Conservation (phyloP, 352 stramenopile species). For the Vaucheria bursata region DNA sequence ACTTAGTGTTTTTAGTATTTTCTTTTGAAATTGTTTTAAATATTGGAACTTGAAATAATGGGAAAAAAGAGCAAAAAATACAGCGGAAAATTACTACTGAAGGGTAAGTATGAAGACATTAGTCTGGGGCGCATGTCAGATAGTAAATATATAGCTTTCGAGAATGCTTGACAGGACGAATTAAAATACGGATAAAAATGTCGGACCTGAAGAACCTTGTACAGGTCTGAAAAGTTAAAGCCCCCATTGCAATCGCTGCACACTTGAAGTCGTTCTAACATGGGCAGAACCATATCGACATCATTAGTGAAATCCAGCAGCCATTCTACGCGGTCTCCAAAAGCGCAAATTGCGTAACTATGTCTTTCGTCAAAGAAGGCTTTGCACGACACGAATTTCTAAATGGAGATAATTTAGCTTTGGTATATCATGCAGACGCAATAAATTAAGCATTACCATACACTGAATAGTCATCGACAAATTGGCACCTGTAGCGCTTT, state of each 20-base stretch:
- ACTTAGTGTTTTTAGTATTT: background rate
- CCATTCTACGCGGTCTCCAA: background rate
- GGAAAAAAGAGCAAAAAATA: background rate
- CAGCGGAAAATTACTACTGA: background rate
- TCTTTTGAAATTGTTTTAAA: background rate
- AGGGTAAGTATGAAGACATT: background rate
- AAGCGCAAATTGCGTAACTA: background rate
- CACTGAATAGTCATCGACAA: background rate
- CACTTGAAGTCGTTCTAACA: background rate
- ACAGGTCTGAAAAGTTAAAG: background rate
- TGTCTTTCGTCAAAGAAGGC: background rate
- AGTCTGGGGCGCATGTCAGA: background rate
- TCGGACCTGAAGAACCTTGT: background rate
- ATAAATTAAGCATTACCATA: background rate
- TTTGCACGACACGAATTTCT: background rate
- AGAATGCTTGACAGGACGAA: background rate
- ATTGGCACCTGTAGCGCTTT: background rate
- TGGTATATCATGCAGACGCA: background rate
- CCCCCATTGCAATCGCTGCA: background rate
- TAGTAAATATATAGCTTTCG: background rate
- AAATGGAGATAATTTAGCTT: background rate
- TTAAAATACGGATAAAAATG: background rate
- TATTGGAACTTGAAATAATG: background rate
- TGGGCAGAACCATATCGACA: background rate
- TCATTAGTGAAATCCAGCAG: constrained; percentile 7